Conservation (phyloP, 176 grass and related monocot species). For the Hordeum marinum region DNA sequence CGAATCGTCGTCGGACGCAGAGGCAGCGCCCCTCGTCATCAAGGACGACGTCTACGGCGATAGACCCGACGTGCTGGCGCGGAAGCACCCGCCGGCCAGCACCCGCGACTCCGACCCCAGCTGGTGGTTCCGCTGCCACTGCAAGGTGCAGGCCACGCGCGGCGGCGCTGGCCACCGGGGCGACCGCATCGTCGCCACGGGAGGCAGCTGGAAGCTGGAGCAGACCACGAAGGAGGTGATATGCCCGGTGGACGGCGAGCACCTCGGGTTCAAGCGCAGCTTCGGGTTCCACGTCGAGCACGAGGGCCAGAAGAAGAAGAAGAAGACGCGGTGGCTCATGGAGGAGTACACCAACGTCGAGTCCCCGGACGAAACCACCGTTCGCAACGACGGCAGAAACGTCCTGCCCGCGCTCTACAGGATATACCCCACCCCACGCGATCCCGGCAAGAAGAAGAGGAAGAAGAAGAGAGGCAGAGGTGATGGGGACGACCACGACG, state of each 20-base stretch:
- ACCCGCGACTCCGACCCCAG: not conserved
- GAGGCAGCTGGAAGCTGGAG: slow-evolving; percentile 10
- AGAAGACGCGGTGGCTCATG: slow-evolving; percentile 30
- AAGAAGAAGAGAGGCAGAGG: not conserved
- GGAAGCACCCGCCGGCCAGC: not conserved
- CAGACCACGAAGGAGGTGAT: not conserved
- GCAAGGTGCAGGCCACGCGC: not conserved
- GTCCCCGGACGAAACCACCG: not conserved
- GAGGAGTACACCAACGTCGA: slow-evolving; percentile 11
- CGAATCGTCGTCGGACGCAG: too few species aligned
- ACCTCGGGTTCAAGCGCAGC: not conserved
- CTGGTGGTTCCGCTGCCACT: slow-evolving; percentile 11
- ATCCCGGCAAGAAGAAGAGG: not conserved
- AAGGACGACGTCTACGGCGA: slow-evolving; percentile 1
- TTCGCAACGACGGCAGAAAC: not conserved
- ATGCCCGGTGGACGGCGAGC: not conserved
- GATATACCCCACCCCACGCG: slow-evolving; percentile 9
- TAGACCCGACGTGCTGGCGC: not conserved
- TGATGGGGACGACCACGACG: not conserved
- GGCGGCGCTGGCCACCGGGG: not conserved
- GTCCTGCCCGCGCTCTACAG: not conserved
- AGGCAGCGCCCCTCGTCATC: not conserved
- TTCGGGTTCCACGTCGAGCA: not conserved
- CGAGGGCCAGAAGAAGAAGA: not conserved
- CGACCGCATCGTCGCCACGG: not conserved